A percentile compares a stretch with the other conserved stretches of the same genome.
Evolutionary conservation across 345 rosid genomes (phyloP).

Genomic region (Lepidium africanum): DNA sequence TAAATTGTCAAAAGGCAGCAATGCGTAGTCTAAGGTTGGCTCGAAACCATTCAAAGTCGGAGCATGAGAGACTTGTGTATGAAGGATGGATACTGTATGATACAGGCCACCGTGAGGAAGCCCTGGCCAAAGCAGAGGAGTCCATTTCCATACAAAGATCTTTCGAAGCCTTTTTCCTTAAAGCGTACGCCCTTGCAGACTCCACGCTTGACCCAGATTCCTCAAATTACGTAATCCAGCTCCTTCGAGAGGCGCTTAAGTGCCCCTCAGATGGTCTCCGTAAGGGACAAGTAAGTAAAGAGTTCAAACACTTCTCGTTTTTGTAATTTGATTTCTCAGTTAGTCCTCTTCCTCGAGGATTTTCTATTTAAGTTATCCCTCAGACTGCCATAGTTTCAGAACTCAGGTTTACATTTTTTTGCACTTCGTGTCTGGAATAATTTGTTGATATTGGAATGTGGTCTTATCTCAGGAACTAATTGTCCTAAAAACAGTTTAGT

Average conservation of each 20-base stretch:
- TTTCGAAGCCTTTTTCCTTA: slow-evolving; percentile 94
- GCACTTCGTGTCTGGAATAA: neutral
- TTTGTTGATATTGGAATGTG: neutral
- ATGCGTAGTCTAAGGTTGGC: slow-evolving; percentile 87
- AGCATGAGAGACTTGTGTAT: slow-evolving; percentile 86
- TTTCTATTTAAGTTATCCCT: neutral
- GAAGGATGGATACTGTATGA: slow-evolving; percentile 97
- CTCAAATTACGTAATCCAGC: slow-evolving; percentile 58
- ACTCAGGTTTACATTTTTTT: neutral
- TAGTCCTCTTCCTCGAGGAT: neutral
- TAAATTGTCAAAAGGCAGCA: slow-evolving; percentile 92
- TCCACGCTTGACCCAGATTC: slow-evolving; percentile 59
- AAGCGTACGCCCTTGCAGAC: slow-evolving; percentile 86
- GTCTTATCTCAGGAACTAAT: neutral
- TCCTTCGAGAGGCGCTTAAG: slow-evolving; percentile 84
- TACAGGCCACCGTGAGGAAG: slow-evolving; percentile 93
- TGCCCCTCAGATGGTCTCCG: slow-evolving; percentile 99
- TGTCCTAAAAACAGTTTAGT: neutral
- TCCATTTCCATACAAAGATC: slow-evolving; percentile 85
- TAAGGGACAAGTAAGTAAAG: slow-evolving; percentile 78
- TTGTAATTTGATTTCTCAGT: neutral
- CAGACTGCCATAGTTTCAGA: slow-evolving; percentile 1
- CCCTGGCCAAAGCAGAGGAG: slow-evolving; percentile 86
- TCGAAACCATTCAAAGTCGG: slow-evolving; percentile 69
- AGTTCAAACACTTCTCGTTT: neutral